Conservation (phyloP, 2,329 filamentous ascomycete genomes). For the Myriosclerotinia scirpicola region DNA sequence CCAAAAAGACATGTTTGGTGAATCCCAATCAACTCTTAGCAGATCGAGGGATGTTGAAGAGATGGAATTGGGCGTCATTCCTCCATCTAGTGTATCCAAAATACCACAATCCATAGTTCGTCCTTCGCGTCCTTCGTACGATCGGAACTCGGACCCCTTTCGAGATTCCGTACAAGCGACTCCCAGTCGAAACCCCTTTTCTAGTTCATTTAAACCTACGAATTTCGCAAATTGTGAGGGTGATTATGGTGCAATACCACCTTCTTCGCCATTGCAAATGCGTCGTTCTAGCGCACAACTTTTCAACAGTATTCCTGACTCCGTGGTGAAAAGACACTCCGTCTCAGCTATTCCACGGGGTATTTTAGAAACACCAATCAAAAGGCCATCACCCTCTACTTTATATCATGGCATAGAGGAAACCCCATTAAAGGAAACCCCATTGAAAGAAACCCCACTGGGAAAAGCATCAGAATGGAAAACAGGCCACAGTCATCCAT, state of each 20-base stretch:
- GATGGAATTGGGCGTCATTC: constrained; percentile 26
- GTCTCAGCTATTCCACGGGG: constrained; percentile 21
- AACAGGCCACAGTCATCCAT: constrained; percentile 31
- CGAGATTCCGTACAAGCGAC: constrained; percentile 37
- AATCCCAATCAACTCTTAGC: constrained; percentile 26
- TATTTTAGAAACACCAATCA: constrained; percentile 37
- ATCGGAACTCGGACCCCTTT: constrained; percentile 27
- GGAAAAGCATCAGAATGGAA: constrained; percentile 26
- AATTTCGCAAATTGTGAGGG: not conserved
- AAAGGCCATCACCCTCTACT: constrained; percentile 22
- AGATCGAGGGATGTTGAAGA: constrained; percentile 24
- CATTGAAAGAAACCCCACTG: constrained; percentile 12
- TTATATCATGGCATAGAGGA: constrained; percentile 1
- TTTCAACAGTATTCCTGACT: constrained; percentile 34
- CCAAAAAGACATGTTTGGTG: constrained; percentile 33
- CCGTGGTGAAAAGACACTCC: constrained; percentile 26
- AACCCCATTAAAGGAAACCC: constrained; percentile 34
- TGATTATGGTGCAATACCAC: constrained; percentile 26
- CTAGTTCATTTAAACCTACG: not conserved
- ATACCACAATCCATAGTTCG: constrained; percentile 36
- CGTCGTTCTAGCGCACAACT: constrained; percentile 36
- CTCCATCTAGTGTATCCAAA: constrained; percentile 35
- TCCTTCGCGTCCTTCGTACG: constrained; percentile 23
- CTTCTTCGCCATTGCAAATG: constrained; percentile 35
- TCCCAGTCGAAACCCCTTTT: constrained; percentile 33